Evolutionary conservation across 176 grass and related monocot genomes (phyloP), one percentile per base, ranked within the genome.

Genomic region (Oryza brachyantha): DNA sequence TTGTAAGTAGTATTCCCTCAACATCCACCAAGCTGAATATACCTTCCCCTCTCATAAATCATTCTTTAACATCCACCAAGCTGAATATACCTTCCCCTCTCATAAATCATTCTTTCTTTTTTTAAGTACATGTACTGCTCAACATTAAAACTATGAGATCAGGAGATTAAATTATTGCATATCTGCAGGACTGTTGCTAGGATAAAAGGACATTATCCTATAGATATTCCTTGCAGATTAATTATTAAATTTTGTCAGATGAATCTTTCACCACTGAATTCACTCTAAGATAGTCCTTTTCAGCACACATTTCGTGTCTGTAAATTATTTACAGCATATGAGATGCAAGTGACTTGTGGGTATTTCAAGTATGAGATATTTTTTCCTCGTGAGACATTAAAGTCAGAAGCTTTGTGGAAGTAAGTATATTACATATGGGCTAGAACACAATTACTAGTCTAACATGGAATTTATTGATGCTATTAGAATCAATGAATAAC

Each of bases 171-270:
- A 50, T 68, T 14, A 29, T 81, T 31, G 17, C 63, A 31, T 50
- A 69, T 1, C 34, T 80, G 19, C 25, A 42, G 41, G 17, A 31
- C 37, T 38, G 61, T 3, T 71, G 52, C 11, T 61, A 34, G 50
- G 35, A 41, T 80, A 43, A 81, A 61, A 61, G 25, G 34, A 70
- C 8, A 46, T 45, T 24, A 80, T 80, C 63, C 37, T 34, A 60
- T 72, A 72, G 26, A 63, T 72, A 26, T 35, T 81, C 68, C 57
- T 72, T 21, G 27, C 8, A 65, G 50, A 6, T 66, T 65, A 50
- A 6, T 45, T 32, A 70, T 31, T 27, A 28, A 42, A 3, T 52
- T 11, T 52, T 52, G 41, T 4, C 17, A 19, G 27, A 72, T 29
- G 2, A 48, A 11, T 29, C 5, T 71, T 32, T 72, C 29, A 72